These are phyloP conservation scores for Artemisia annua DNA, from an alignment of 129 eudicot genomes.

Conservation along the genomic window DNA sequence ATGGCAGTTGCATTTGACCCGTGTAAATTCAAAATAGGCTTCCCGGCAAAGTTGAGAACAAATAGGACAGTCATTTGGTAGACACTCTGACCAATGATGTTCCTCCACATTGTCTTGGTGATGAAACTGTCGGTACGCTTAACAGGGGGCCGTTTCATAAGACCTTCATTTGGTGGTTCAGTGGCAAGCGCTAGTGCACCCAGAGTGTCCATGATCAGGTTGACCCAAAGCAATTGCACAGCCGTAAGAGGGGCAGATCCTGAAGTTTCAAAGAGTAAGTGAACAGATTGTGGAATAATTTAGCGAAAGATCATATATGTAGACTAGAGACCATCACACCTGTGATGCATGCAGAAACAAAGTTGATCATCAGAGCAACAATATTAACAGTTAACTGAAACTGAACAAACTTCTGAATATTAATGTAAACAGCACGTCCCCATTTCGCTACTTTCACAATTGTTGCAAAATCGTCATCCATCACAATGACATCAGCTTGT, in stretches of 20 bases:
- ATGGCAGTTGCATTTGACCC: conserved; percentile 60
- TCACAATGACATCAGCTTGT: conserved; percentile 83
- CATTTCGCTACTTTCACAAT: conserved; percentile 85
- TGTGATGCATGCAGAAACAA: conserved; percentile 82
- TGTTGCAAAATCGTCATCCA: conserved; percentile 89
- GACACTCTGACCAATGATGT: conserved; percentile 76
- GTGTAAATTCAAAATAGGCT: conserved; percentile 48
- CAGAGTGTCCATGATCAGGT: conserved; percentile 86
- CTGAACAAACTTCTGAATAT: conserved; percentile 92
- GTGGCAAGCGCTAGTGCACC: conserved; percentile 96
- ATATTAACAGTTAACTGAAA: conserved; percentile 86
- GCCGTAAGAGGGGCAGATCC: conserved; percentile 92
- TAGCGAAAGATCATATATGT: not conserved
- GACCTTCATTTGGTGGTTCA: conserved; percentile 73
- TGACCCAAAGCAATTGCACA: conserved; percentile 88
- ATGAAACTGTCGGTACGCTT: conserved; percentile 62
- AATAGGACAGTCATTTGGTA: conserved; percentile 76
- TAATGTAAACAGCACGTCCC: conserved; percentile 91
- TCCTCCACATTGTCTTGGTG: conserved; percentile 90
- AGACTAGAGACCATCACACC: conserved; percentile 39
- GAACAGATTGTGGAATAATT: not conserved
- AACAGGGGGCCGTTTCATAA: conserved; percentile 78
- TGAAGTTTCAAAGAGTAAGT: conserved; percentile 24
- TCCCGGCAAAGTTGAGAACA: conserved; percentile 66
- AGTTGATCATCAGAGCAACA: conserved; percentile 91